Conservation (phyloP, 176 grass and related monocot genomes). For the Raddia guianensis region DNA sequence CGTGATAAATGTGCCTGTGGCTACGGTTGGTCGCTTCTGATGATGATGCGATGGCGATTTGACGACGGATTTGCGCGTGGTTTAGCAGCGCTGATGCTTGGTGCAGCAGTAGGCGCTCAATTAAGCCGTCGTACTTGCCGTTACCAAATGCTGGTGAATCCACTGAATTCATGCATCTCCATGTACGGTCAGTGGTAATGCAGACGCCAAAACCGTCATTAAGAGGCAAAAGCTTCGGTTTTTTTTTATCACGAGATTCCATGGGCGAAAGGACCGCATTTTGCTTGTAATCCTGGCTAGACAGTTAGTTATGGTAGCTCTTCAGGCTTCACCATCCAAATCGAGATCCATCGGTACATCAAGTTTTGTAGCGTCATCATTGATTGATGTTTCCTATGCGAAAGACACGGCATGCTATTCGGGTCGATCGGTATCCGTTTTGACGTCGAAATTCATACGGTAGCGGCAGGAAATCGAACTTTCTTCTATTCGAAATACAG, state of each 20-base stretch:
- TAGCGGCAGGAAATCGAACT: background rate
- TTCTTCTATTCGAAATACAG: too few relatives aligned
- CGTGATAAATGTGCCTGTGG: constrained; percentile 39
- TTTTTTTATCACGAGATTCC: too few relatives aligned
- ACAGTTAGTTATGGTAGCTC: background rate
- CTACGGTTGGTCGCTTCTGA: constrained; percentile 19
- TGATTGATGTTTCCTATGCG: background rate
- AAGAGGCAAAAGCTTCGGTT: too few relatives aligned
- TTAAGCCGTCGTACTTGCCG: background rate
- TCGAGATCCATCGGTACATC: background rate
- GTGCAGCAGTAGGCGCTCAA: background rate
- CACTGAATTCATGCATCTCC: too few relatives aligned
- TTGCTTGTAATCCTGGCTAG: background rate
- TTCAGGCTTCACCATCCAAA: background rate
- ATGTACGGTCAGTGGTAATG: too few relatives aligned
- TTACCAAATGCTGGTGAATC: too few relatives aligned
- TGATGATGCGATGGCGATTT: background rate
- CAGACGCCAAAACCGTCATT: too few relatives aligned
- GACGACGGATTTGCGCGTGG: background rate
- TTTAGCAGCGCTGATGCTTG: background rate
- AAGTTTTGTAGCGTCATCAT: background rate
- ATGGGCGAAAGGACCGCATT: too few relatives aligned
- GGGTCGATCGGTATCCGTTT: too few relatives aligned
- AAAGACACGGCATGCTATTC: too few relatives aligned
- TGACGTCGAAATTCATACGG: too few relatives aligned